phyloP scores from a whole-genome alignment of 2,329 filamentous ascomycete species.

The Lachnellula willkommii region DNA sequence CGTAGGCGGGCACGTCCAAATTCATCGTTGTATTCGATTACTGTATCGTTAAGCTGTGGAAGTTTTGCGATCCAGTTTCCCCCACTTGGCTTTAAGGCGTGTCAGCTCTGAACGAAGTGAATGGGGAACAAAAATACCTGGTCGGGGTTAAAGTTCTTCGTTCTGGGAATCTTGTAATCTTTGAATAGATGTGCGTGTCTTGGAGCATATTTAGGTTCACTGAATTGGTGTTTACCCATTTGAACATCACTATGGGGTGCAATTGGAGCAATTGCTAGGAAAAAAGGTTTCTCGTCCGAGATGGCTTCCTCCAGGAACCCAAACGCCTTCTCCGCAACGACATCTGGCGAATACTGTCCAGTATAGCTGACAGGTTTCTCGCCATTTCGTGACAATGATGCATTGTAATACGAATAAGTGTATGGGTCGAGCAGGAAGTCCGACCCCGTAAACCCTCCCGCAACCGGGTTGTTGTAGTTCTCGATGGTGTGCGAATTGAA shows the following conservation, averaged over 20 bases:
- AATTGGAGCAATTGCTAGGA: slow-evolving; percentile 58
- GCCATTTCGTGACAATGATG: slow-evolving; percentile 54
- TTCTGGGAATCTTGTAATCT: slow-evolving; percentile 53
- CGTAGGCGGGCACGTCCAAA: slow-evolving; percentile 47
- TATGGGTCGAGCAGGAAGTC: slow-evolving; percentile 57
- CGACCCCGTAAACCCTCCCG: slow-evolving; percentile 47
- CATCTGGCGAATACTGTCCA: slow-evolving; percentile 42
- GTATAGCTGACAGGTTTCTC: slow-evolving; percentile 49
- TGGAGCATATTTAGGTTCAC: slow-evolving; percentile 49
- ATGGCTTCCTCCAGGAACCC: slow-evolving; percentile 57
- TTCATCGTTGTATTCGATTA: slow-evolving; percentile 43
- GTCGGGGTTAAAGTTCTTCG: slow-evolving; percentile 60
- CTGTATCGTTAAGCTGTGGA: slow-evolving; percentile 35
- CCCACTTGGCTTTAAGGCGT: slow-evolving; percentile 32
- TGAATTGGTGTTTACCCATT: background rate
- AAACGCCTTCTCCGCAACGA: slow-evolving; percentile 52
- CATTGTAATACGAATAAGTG: slow-evolving; percentile 62
- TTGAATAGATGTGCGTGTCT: slow-evolving; percentile 58
- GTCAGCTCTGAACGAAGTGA: background rate
- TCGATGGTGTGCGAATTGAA: slow-evolving; percentile 57
- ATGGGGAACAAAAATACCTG: slow-evolving; percentile 33
- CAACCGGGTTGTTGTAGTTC: slow-evolving; percentile 55
- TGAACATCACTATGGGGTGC: slow-evolving; percentile 54
- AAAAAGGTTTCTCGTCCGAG: slow-evolving; percentile 52
- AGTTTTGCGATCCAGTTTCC: slow-evolving; percentile 43